A percentile compares a stretch with the other conserved stretches of the same genome.
Evolutionary conservation across 2,329 filamentous ascomycete species (phyloP).

Genomic region (Botrytis fabae): DNA sequence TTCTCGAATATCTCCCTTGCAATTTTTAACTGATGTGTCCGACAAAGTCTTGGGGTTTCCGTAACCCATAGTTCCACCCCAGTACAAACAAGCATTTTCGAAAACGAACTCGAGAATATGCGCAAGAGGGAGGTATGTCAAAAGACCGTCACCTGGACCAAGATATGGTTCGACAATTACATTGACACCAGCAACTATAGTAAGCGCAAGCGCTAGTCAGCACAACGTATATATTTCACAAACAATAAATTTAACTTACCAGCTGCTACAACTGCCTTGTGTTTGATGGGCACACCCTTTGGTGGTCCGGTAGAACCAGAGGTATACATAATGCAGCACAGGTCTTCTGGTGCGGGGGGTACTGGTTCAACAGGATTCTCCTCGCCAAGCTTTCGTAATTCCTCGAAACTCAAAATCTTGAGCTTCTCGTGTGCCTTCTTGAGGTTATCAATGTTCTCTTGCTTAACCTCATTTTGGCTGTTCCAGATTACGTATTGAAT

Average conservation of each 20-base stretch:
- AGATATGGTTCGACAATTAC: conserved; percentile 75
- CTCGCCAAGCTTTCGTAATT: conserved; percentile 48
- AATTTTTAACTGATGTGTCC: conserved; percentile 82
- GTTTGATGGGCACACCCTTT: conserved; percentile 84
- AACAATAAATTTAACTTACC: conserved; percentile 65
- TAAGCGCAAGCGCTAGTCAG: conserved; percentile 11
- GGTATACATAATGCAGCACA: conserved; percentile 83
- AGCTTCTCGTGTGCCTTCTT: conserved; percentile 56
- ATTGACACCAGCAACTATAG: conserved; percentile 72
- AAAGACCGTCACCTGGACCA: conserved; percentile 71
- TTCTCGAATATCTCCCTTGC: conserved; percentile 89
- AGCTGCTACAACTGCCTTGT: conserved; percentile 79
- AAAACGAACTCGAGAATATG: conserved; percentile 96
- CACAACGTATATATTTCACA: conserved; percentile 41
- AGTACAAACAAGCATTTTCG: conserved; percentile 84
- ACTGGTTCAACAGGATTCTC: conserved; percentile 69
- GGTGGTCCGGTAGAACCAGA: conserved; percentile 87
- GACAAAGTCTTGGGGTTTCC: conserved; percentile 86
- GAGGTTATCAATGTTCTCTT: conserved; percentile 52
- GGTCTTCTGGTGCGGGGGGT: conserved; percentile 71
- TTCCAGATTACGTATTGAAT: conserved; percentile 56
- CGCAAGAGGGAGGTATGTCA: conserved; percentile 90
- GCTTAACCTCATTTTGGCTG: conserved; percentile 50
- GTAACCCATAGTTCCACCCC: conserved; percentile 90
- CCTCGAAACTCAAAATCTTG: conserved; percentile 53